A percentile compares a stretch with the other conserved stretches of the same genome.
phyloP scores from a whole-genome alignment of 2,329 filamentous ascomycete genomes.

The Chaetothyriales sp. region DNA sequence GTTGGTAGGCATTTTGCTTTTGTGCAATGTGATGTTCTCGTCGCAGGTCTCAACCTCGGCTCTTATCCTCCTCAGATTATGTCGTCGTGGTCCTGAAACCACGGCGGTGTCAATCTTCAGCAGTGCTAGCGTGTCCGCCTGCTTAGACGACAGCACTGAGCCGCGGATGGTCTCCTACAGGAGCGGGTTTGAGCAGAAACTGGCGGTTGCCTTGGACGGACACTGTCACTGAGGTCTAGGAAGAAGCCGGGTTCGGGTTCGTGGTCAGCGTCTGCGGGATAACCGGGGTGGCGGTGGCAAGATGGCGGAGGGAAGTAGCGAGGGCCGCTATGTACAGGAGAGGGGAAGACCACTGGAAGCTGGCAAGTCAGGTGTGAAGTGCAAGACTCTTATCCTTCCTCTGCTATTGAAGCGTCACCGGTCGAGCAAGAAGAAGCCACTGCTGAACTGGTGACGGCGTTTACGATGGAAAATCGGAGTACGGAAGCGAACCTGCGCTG shows the following conservation, averaged over 20 bases:
- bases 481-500: background rate
- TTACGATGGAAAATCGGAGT: background rate
- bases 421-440: background rate
- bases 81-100: background rate
- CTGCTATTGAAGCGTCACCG: background rate
- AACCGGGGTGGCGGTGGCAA: background rate
- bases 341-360: background rate
- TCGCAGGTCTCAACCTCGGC: background rate
- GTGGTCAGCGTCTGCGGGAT: background rate
- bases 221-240: background rate
- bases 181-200: background rate
- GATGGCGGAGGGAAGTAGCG: background rate
- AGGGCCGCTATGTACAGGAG: background rate
- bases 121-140: background rate
- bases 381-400: background rate
- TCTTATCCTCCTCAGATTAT: background rate
- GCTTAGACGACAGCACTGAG: background rate
- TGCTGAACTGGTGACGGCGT: background rate
- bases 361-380: background rate
- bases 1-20: slow-evolving; percentile 48
- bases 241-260: background rate
- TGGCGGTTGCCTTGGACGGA: no score
- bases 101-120: background rate
- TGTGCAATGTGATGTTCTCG: background rate
- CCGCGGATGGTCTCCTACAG: background rate